Evolutionary conservation across 139 green algal genomes (phyloP).

Genomic region (Auxenochlorella pyrenoidosa): DNA sequence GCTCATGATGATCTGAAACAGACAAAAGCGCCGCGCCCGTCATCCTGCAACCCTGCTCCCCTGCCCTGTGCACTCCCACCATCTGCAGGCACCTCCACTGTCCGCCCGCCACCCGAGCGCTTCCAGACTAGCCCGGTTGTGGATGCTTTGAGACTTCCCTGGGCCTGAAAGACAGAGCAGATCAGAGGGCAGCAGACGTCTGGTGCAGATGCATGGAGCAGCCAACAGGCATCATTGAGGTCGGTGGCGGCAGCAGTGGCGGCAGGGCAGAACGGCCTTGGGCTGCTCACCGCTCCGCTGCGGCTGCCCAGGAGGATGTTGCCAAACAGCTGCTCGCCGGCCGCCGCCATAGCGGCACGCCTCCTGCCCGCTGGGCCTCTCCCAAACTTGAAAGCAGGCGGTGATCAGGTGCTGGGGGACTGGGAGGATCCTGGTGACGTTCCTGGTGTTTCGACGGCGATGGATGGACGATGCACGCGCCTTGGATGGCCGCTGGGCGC

Average conservation of each 20-base stretch:
- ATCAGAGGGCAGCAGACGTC: not conserved
- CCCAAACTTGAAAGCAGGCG: too few relatives aligned
- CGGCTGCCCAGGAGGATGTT: conserved; percentile 41
- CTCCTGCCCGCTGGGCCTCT: not conserved
- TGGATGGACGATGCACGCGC: too few relatives aligned
- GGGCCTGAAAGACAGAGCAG: conserved; percentile 14
- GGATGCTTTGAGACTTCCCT: conserved; percentile 45
- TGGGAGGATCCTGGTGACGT: too few relatives aligned
- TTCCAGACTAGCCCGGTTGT: conserved; percentile 48
- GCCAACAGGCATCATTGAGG: not conserved
- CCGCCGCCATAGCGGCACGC: not conserved
- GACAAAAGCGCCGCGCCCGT: too few relatives aligned
- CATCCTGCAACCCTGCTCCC: too few relatives aligned
- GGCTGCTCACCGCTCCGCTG: conserved; percentile 33
- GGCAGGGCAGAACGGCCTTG: not conserved
- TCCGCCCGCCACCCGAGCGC: conserved; percentile 33
- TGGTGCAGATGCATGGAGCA: not conserved
- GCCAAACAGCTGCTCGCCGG: conserved; percentile 37
- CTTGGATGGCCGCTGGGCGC: too few relatives aligned
- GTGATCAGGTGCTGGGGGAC: too few relatives aligned
- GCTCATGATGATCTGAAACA: too few relatives aligned
- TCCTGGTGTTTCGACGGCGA: too few relatives aligned
- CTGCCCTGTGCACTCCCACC: conserved; percentile 21
- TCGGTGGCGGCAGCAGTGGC: not conserved
- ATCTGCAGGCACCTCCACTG: conserved; percentile 43